Evolutionary conservation across 768 basidiomycete species (phyloP), one percentile per base, ranked within the genome.

Genomic region (Suillus decipiens): DNA sequence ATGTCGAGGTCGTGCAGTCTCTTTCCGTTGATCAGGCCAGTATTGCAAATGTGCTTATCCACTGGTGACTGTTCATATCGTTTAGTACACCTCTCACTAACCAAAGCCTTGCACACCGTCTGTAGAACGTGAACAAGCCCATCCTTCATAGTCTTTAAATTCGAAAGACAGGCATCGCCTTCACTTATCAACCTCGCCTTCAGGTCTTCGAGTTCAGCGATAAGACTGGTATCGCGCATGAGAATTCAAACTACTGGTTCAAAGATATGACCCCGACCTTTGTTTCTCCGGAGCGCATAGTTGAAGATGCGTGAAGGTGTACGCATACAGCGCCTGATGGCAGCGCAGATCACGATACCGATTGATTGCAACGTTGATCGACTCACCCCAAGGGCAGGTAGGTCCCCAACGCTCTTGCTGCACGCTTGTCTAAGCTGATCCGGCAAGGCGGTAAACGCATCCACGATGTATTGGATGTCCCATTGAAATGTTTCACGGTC

Each of bases 271-370:
- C 63, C 62, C 14, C 15, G 5, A 55, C 56, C 64, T 1, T 70
- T 57, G 66, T 45, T 66, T 28, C 31, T 59, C 64, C 37, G 41
- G 55, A 60, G 64, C 47, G 33, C 72, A 73, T 45, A 22, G 6
- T 12, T 66, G 33, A 31, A 73, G 34, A 57, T 73, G 74, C 6
- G 74, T 73, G 36, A 70, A 73, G 2, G 66, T 65, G 47, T 75
- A 74, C 33, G 72, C 74, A 8, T 74, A 67, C 54, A 73, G 47
- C 43, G 70, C 73, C 72, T 73, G 33, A 28, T 36, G 17, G 28
- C 33, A 43, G 8, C 24, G 28, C 41, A 7, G 39, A 72, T 51
- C 68, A 70, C 61, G 9, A 11, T 47, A 19, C 42, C 31, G 22
- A 43, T 1, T 19, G 61, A 39, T 19, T 56, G 60, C 43, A 15